These are phyloP conservation scores for Onygenales sp. DNA, from an alignment of 2,329 filamentous ascomycete species.

Conservation along the genomic window DNA sequence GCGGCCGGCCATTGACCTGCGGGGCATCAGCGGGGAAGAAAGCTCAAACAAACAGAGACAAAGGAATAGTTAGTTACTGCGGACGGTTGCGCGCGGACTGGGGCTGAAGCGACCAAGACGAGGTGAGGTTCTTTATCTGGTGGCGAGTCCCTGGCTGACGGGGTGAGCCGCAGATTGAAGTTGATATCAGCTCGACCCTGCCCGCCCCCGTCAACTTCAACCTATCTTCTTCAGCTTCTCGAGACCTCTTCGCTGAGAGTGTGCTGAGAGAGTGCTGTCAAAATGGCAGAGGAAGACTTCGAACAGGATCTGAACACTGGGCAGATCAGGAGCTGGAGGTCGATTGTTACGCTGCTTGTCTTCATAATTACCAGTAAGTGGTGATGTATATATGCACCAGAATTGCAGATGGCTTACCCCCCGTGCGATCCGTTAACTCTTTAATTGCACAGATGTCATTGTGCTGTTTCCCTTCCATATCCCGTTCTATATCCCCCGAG, in stretches of 20 bases:
- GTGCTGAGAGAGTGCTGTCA: background rate
- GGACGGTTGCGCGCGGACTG: no score
- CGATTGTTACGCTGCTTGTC: conserved; percentile 59
- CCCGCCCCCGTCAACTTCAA: no score
- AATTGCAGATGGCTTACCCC: background rate
- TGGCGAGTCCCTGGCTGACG: no score
- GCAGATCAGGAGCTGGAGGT: conserved; percentile 55
- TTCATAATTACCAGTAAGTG: conserved; percentile 62
- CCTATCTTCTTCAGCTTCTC: no score
- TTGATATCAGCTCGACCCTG: no score
- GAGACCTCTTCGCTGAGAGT: background rate
- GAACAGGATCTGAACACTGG: conserved; percentile 36
- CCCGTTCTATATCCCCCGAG: conserved; percentile 50
- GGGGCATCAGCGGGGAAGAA: no score
- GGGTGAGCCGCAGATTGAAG: no score
- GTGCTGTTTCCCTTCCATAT: conserved; percentile 62
- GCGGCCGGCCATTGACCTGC: no score
- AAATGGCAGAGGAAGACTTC: background rate
- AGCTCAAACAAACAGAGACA: no score
- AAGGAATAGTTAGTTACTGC: no score
- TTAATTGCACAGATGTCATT: conserved; percentile 45
- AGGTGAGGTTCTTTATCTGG: no score
- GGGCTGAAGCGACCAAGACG: no score
- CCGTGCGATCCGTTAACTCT: conserved; percentile 2
- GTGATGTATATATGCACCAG: background rate